Base-by-base conservation (phyloP, 345 rosid genomes). In the Ailanthus altissimus region DNA sequence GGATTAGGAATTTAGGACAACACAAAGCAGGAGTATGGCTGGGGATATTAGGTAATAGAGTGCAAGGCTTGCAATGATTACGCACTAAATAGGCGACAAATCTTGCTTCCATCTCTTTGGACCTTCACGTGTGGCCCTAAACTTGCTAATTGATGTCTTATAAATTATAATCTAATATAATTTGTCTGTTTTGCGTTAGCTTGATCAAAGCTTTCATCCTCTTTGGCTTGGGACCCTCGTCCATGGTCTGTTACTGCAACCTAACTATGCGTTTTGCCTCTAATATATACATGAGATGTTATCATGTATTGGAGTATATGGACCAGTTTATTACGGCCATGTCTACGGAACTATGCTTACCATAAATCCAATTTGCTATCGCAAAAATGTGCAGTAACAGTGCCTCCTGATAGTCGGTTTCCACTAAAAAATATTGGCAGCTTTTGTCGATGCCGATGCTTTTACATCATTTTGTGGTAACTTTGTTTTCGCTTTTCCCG, bases 61-160 rank as follows among this genome's bases (percentile, higher is more conserved):
- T 42, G 54, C 42, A 42, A 18, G 23, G 49, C 63, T 54, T 42
- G 51, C 42, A 5, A 13, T 26, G 5, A 43, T 73, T 60, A 47
- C 7, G 42, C 66, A 28, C 25, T 25, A 47, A 47, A 46, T 38
- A 60, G 47, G 70, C 32, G 40, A 57, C 28, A 60, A 46, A 60
- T 60, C 43, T 60, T 60, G 76, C 28, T 45, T 73, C 42, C 66
- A 43, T 57, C 50, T 40, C 54, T 58, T 13, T 72, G 56, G 65
- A 58, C n/a, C 36, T 32, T 72, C 65, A 40, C 15, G n/a, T 40
- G 36, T 59, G 67, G 67, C 18, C 20, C 10, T 43, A 47, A 43
- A 28, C 23, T 32, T 12, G 32, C 56, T 58, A 42, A 43, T 57
- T 45, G 6, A 4, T 15, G 32, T 42, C 21, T 23, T 53, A 40